Percentiles rank a stretch among this genome's conserved stretches.
Evolutionary conservation across 2,329 filamentous ascomycete species (phyloP).

Genomic region (Nemania bipapillata): DNA sequence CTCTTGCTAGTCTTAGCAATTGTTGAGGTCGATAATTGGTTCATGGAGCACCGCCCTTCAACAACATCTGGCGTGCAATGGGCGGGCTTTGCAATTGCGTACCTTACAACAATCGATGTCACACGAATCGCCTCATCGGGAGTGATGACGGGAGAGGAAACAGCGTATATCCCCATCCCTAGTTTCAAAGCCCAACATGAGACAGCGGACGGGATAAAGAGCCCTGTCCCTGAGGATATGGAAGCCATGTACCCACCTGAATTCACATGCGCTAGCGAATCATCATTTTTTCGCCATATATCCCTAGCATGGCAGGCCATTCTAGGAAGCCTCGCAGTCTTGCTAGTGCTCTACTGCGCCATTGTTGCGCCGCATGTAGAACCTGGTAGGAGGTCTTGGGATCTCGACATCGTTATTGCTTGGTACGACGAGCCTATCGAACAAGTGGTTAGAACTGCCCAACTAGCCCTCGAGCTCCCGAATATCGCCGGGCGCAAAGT

Average conservation of each 20-base stretch:
- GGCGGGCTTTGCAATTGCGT: conserved; percentile 35
- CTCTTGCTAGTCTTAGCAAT: conserved; percentile 29
- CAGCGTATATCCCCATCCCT: conserved; percentile 29
- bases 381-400: conserved; percentile 29
- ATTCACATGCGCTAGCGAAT: background rate
- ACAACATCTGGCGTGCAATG: conserved; percentile 36
- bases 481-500: conserved; percentile 35
- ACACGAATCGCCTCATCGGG: conserved; percentile 10
- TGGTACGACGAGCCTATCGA: conserved; percentile 41
- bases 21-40: conserved; percentile 38
- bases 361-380: conserved; percentile 23
- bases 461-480: conserved; percentile 34
- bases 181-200: conserved; percentile 24
- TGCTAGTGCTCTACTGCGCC: conserved; percentile 29
- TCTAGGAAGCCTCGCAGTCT: conserved; percentile 26
- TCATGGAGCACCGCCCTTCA: conserved; percentile 34
- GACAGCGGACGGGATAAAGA: conserved; percentile 24
- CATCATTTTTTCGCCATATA: conserved; percentile 22
- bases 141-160: background rate
- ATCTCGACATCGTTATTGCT: conserved; percentile 41
- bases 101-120: conserved; percentile 32
- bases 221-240: conserved; percentile 25
- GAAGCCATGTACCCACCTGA: conserved; percentile 30
- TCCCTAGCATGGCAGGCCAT: conserved; percentile 31
- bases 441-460: conserved; percentile 34